phyloP scores from a whole-genome alignment of 208 protist genomes.

The Trypanosoma brucei region DNA sequence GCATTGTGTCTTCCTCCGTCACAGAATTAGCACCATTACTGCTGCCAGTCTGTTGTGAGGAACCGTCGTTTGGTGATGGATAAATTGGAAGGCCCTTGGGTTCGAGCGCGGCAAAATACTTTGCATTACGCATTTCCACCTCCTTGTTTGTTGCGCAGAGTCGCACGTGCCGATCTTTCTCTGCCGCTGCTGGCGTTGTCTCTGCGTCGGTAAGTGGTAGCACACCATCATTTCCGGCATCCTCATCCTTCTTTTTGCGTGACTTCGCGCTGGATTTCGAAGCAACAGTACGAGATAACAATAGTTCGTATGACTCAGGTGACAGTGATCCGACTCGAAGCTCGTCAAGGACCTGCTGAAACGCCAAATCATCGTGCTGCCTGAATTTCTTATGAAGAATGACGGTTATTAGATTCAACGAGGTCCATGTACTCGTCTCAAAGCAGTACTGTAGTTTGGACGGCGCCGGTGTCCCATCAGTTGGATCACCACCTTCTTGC shows the following conservation, averaged over 20 bases:
- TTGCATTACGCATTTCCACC: constrained; percentile 55
- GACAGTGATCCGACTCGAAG: constrained; percentile 46
- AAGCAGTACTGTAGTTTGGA: constrained; percentile 38
- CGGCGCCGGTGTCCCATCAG: background rate
- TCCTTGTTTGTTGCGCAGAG: constrained; percentile 70
- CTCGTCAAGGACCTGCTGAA: constrained; percentile 56
- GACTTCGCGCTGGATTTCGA: background rate
- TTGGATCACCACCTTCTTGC: background rate
- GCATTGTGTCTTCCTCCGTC: constrained; percentile 5
- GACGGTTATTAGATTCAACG: constrained; percentile 31
- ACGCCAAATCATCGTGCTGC: constrained; percentile 32
- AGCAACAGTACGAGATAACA: constrained; percentile 19
- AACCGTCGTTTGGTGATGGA: background rate
- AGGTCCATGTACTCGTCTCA: constrained; percentile 34
- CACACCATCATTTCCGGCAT: background rate
- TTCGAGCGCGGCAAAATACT: constrained; percentile 44
- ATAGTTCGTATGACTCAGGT: constrained; percentile 11
- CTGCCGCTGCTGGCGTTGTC: background rate
- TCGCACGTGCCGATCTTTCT: constrained; percentile 29
- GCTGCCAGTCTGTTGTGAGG: background rate
- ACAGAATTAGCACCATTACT: background rate
- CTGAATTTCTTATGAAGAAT: constrained; percentile 38
- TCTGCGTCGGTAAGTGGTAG: background rate
- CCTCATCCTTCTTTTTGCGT: background rate
- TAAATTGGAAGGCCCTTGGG: constrained; percentile 15